phyloP scores from a whole-genome alignment of 108 stramenopile species.

The Craspedostauros australis region DNA sequence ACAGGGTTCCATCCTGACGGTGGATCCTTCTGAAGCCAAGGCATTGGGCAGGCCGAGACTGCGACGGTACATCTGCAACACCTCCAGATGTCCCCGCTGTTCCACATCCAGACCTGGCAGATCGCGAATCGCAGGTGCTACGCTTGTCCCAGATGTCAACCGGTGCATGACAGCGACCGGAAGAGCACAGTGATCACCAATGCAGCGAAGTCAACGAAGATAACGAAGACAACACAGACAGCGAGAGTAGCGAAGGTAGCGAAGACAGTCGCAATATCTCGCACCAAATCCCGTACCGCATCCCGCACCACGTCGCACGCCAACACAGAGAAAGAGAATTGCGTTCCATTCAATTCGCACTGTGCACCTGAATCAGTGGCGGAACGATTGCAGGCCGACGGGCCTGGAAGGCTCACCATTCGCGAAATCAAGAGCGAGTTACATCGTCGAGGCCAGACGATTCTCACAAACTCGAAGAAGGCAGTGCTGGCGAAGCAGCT shows the following conservation, averaged over 20 bases:
- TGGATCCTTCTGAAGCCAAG: conserved; percentile 36
- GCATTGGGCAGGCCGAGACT: conserved; percentile 28
- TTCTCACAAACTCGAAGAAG: no score
- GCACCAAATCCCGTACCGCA: no score
- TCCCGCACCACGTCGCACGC: no score
- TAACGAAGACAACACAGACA: no score
- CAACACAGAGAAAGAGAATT: conserved; percentile 11
- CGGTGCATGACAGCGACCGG: background rate
- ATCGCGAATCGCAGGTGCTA: conserved; percentile 58
- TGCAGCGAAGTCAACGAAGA: no score
- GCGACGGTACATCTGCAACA: conserved; percentile 68
- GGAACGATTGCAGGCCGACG: conserved; percentile 28
- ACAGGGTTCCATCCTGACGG: conserved; percentile 66
- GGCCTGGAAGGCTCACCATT: conserved; percentile 44
- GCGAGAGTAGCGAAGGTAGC: no score
- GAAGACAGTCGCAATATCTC: no score
- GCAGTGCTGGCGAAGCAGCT: no score
- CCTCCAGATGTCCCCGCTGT: conserved; percentile 47
- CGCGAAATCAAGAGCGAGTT: conserved; percentile 41
- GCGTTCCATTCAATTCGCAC: conserved; percentile 53
- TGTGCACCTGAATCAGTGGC: conserved; percentile 42
- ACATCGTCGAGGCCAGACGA: no score
- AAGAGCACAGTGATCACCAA: background rate
- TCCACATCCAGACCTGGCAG: conserved; percentile 35
- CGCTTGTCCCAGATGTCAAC: conserved; percentile 63